Evolutionary conservation across 2,329 filamentous ascomycete species (phyloP).

Genomic region (Diaporthe humulicola): DNA sequence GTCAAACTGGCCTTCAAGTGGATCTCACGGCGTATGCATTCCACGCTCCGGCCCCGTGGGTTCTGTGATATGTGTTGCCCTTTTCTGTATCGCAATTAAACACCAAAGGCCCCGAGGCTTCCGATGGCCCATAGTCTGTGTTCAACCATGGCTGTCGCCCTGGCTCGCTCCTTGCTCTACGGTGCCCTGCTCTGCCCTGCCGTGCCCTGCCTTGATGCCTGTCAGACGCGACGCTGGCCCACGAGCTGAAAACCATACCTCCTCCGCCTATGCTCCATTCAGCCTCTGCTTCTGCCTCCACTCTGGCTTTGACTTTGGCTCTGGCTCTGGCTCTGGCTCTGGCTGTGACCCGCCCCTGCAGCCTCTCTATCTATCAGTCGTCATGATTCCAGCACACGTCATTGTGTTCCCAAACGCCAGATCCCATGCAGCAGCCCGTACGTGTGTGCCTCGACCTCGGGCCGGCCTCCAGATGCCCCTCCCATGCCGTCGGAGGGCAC

Average conservation of each 20-base stretch:
- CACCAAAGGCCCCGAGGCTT: not conserved
- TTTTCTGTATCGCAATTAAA: not conserved
- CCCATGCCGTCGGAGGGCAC: not conserved
- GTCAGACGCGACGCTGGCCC: not conserved
- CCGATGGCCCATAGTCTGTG: not conserved
- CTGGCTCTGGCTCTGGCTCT: not conserved
- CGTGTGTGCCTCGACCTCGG: not conserved
- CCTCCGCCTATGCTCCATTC: not conserved
- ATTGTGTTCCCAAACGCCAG: slow-evolving; percentile 24
- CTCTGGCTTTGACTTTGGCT: not conserved
- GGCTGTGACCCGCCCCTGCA: not conserved
- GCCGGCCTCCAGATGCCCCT: not conserved
- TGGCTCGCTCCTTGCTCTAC: not conserved
- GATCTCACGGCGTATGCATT: not conserved
- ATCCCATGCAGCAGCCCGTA: slow-evolving; percentile 2
- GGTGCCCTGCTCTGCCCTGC: not conserved
- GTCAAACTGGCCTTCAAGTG: not conserved
- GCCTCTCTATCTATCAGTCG: not conserved
- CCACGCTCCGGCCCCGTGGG: not conserved
- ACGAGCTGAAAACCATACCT: not conserved
- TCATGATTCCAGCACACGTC: not conserved
- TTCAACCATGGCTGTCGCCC: not conserved
- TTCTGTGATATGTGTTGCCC: not conserved
- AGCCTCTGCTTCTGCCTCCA: not conserved
- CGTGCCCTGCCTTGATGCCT: not conserved